Evolutionary conservation across 148 eudicot genomes (phyloP), one percentile per base, ranked within the genome.

Genomic region (Salicornia ramosissima): DNA sequence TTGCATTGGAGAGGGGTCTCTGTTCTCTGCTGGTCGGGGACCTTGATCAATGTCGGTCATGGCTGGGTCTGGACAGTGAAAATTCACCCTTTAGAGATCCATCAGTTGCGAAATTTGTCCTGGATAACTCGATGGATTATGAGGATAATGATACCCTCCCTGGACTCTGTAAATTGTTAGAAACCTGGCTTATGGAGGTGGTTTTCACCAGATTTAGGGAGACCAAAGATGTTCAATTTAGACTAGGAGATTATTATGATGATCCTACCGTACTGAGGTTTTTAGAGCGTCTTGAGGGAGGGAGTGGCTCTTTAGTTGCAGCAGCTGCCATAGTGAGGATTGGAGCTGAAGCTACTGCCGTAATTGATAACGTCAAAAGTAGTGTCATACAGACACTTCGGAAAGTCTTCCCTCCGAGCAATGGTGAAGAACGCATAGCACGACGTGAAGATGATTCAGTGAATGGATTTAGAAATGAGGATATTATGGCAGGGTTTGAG

Each of bases 21-120:
- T 95, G 99, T 73, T 84, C 99, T 33, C 83, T 95, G 71, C 88
- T 95, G 26, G 89, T 91, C n/a, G 99, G 99, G n/a, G 88, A 95
- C 73, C 87, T 95, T 68, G 97, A 89, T 67, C 85, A 89, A 45
- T 95, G 97, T 64, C 93, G 99, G 55, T 63, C 87, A 72, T 95
- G 96, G 99, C 72, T 95, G 72, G 99, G 99, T 46, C 79, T 95
- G 74, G 96, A 95, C 79, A 67, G 29, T 81, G 90, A 87, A 73
- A 74, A 70, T 64, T 95, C 97, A 53, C 93, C 84, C 31, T 91
- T 84, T 40, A 83, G 91, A 81, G 92, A 89, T 78, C 86, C 89
- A 61, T 84, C 93, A 51, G 74, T 91, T 28, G 78, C 87, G 51
- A 83, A 81, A 33, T 95, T 95, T 81, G 90, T 91, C 49, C 65